phyloP scores from a whole-genome alignment of 1,139 yeast genomes.

The Debaryomycetaceae sp. region DNA sequence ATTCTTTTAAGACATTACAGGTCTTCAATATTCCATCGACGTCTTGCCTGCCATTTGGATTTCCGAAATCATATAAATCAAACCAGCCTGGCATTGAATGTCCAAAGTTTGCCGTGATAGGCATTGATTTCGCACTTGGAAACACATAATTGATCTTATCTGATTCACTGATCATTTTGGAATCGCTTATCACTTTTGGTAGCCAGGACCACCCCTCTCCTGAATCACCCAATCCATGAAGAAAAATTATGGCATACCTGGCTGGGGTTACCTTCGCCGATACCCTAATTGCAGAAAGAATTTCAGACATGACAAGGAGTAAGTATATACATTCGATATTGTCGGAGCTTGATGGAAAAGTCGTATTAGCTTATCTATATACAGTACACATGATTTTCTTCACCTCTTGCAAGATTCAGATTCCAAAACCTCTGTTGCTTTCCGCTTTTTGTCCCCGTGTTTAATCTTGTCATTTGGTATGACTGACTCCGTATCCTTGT shows the following conservation, averaged over 20 bases:
- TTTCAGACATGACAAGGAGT: slow-evolving; percentile 4
- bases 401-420: neutral
- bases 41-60: slow-evolving; percentile 51
- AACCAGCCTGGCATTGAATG: slow-evolving; percentile 83
- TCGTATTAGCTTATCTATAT: neutral
- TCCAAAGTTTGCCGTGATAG: slow-evolving; percentile 69
- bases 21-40: slow-evolving; percentile 60
- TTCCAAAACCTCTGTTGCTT: slow-evolving; percentile 11
- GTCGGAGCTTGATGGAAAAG: too few species aligned
- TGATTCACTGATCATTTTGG: slow-evolving; percentile 43
- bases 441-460: slow-evolving; percentile 10
- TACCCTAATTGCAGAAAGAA: slow-evolving; percentile 20
- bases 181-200: slow-evolving; percentile 44
- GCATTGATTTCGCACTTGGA: slow-evolving; percentile 81
- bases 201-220: slow-evolving; percentile 90
- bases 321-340: too few species aligned
- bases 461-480: neutral
- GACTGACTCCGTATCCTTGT: neutral
- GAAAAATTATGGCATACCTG: slow-evolving; percentile 63
- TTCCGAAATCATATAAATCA: slow-evolving; percentile 61
- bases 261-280: slow-evolving; percentile 23
- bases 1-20: slow-evolving; percentile 46
- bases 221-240: slow-evolving; percentile 91
- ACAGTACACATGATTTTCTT: neutral
- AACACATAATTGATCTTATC: slow-evolving; percentile 72